Percentiles rank a stretch among this genome's conserved stretches.
These are phyloP conservation scores for Phytophthora kernoviae DNA, from an alignment of 352 stramenopile species.

Conservation along the genomic window DNA sequence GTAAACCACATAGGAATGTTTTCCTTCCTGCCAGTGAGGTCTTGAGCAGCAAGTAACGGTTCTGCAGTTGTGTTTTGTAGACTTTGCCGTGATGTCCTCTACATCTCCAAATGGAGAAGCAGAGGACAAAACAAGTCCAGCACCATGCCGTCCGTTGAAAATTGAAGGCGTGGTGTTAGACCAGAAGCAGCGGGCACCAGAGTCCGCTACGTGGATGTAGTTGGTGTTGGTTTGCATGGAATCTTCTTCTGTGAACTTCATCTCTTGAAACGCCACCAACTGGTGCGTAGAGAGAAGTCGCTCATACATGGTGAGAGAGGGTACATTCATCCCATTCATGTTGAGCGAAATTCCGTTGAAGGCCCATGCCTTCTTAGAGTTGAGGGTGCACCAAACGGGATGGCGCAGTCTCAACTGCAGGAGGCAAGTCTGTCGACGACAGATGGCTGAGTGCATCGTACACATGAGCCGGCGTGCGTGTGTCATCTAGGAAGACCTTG, in stretches of 20 bases:
- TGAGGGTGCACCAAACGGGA: constrained; percentile 8
- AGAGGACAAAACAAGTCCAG: constrained; percentile 14
- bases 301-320: background rate
- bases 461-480: background rate
- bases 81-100: constrained; percentile 11
- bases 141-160: constrained; percentile 14
- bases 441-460: background rate
- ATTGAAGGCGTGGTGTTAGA: constrained; percentile 11
- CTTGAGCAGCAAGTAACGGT: constrained; percentile 23
- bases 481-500: background rate
- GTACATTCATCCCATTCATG: constrained; percentile 2
- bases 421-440: background rate
- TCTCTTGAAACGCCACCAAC: constrained; percentile 13
- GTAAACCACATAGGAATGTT: constrained; percentile 16
- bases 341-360: no score
- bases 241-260: constrained; percentile 12
- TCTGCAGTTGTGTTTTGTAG: constrained; percentile 4
- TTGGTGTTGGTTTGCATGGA: constrained; percentile 14
- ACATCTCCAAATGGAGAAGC: constrained; percentile 11
- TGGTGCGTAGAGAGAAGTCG: constrained; percentile 11
- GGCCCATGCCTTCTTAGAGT: constrained; percentile 12
- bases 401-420: background rate
- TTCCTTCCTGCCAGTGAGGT: background rate
- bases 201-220: constrained; percentile 7
- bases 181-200: constrained; percentile 20